Base-by-base conservation (phyloP, 179 eudicot genomes). In the Camellia oleifera region DNA sequence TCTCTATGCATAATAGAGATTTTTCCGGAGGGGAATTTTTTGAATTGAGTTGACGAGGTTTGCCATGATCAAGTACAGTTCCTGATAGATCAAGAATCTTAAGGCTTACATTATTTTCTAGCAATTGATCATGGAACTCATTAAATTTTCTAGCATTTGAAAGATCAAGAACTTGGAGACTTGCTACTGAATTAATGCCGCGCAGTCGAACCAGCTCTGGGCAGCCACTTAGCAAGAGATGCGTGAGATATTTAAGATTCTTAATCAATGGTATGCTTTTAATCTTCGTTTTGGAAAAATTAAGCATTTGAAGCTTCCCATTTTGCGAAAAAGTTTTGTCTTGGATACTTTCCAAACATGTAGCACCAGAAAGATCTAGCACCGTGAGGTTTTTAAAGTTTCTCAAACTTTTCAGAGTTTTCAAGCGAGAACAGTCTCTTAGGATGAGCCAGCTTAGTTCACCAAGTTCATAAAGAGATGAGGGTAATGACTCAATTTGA, bases 381-480 rank as follows among this genome's bases (percentile, higher is more conserved):
- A 50, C 81, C 65, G 20, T 40, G 57, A 82, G 84, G 2, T 73
- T 56, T 7, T 8, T 61, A 45, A 72, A 70, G 2, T 78, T 78
- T 52, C 12, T 77, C 65, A 82, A 52, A 57, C 77, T 72, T 45
- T 52, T 65, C 4, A 72, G 58, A 26, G 60, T 42, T 72, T n/a
- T 64, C 56, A 82, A 66, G 58, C 18, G 12, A 65, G 74, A 65
- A 82, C 84, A 82, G 7, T 53, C 78, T 72, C 48, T 63, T 63
- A 82, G 74, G 68, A 82, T 78, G 63, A 82, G 78, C 81, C 84
- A 82, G 44, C 56, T n/a, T 11, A 82, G 77, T 18, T 82, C 77
- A 26, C 26, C 5, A 53, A 82, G 84, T 4, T 63, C 60, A 54
- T 63, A 82, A 53, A 82, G 54, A 48, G 81, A 64, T 14, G 66